Base-by-base conservation (phyloP, 331 rosid genomes). In the Stylosanthes scabra region DNA sequence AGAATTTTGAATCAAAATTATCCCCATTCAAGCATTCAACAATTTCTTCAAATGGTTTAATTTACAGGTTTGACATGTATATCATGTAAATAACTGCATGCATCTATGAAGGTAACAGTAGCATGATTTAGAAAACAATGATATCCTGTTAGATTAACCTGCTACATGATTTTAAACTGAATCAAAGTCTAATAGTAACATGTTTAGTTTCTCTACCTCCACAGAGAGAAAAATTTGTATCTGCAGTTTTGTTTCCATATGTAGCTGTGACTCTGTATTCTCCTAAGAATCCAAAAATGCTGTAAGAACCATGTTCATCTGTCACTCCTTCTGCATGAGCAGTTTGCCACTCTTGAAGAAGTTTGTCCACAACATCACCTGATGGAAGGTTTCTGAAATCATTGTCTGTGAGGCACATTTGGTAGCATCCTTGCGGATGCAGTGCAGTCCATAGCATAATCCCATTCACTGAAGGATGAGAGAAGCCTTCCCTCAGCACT, bases 361-460 rank as follows among this genome's bases (percentile, higher is more conserved):
- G 96, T 56, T 81, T 88, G 78, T 94, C 99, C 9, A 91, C 96
- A 49, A 77, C 83, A 52, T 94, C 90, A 51, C 97, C 99, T 9
- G 96, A 82, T 0, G 95, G 93, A 2, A 94, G 91, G 79, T 91
- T 94, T 2, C 61, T 82, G 13, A 91, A 83, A 63, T 87, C 76
- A 29, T 47, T 44, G 80, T 91, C 94, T 0, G 99, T 94, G 44
- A 94, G 86, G 74, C 96, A 94, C 99, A 89, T 94, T 78, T 80
- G 86, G 62, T 91, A 94, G 78, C 99, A 94, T 55, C 99, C 97
- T 0, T 88, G 6, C 9, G 95, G 88, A 77, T 87, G 90, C 25
- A 89, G 73, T 37, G 99, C 96, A 0, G 90, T 88, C 99, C 99
- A 89, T 7, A 94, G 89, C 95, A 94, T 80, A 59, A 94, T 91